A percentile compares a stretch with the other conserved stretches of the same genome.
phyloP scores from a whole-genome alignment of 257 asterid species.

The Capsicum pubescens region DNA sequence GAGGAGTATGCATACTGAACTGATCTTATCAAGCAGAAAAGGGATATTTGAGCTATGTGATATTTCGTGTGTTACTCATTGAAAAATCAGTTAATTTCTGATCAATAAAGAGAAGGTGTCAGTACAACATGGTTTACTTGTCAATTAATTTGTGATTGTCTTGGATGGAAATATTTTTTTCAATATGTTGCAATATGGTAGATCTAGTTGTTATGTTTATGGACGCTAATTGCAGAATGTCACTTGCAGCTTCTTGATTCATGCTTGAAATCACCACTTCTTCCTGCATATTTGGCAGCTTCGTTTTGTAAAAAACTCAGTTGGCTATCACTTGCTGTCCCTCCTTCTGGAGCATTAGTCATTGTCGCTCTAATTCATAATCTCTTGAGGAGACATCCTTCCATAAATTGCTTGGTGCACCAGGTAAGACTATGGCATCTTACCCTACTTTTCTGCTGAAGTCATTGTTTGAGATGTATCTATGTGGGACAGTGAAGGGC shows the following conservation, averaged over 20 bases:
- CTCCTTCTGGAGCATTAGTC: conserved; percentile 87
- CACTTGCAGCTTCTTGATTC: conserved; percentile 85
- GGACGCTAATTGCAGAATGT: conserved; percentile 24
- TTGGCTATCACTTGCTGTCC: conserved; percentile 73
- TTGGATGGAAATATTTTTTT: neutral
- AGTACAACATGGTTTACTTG: conserved; percentile 1
- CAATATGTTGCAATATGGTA: neutral
- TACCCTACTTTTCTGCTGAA: neutral
- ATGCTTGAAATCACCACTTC: conserved; percentile 90
- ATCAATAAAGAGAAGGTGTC: neutral
- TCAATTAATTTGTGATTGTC: neutral
- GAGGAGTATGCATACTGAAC: neutral
- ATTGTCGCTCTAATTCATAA: conserved; percentile 85
- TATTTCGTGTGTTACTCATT: neutral
- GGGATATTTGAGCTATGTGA: conserved; percentile 4
- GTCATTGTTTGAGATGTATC: conserved; percentile 8
- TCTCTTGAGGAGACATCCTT: conserved; percentile 94
- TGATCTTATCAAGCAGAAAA: neutral
- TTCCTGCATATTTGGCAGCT: conserved; percentile 97
- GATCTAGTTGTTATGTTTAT: neutral
- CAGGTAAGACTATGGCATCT: conserved; percentile 48
- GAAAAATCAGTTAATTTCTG: neutral
- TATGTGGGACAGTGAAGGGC: conserved; percentile 9
- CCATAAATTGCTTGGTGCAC: conserved; percentile 88
- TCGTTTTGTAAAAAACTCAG: conserved; percentile 92